Percentiles rank a stretch among this genome's conserved stretches.
Evolutionary conservation across 768 basidiomycete genomes (phyloP).

Genomic region (Trametes coccinea): DNA sequence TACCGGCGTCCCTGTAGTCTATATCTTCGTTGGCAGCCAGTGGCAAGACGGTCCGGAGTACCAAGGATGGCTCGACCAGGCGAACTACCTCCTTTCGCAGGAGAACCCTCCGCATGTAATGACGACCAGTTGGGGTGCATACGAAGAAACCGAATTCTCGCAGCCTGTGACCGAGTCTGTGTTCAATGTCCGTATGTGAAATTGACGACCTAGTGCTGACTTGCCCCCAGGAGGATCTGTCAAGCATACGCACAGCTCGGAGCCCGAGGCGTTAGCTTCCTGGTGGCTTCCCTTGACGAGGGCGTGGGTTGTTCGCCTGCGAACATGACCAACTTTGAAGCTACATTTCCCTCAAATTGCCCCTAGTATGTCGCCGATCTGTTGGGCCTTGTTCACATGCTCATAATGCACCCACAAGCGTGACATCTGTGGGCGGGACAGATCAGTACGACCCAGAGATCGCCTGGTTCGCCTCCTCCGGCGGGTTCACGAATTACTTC

Average conservation of each 20-base stretch:
- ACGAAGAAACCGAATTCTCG: conserved; percentile 40
- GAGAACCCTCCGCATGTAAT: conserved; percentile 30
- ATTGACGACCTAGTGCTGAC: conserved; percentile 43
- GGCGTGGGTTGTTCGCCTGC: conserved; percentile 34
- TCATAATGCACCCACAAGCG: conserved; percentile 13
- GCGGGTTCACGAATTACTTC: conserved; percentile 38
- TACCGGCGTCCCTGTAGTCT: conserved; percentile 56
- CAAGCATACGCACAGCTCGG: conserved; percentile 36
- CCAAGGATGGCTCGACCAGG: conserved; percentile 42
- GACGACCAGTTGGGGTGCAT: conserved; percentile 41
- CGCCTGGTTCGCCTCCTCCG: conserved; percentile 32
- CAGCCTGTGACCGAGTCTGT: conserved; percentile 15
- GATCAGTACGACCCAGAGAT: conserved; percentile 34
- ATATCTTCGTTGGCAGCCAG: conserved; percentile 44
- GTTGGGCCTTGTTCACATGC: neutral
- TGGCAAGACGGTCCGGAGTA: conserved; percentile 18
- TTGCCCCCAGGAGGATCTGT: conserved; percentile 35
- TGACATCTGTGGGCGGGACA: conserved; percentile 38
- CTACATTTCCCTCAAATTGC: conserved; percentile 37
- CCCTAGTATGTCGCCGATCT: conserved; percentile 29
- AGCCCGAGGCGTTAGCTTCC: conserved; percentile 34
- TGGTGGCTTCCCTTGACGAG: conserved; percentile 39
- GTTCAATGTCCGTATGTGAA: conserved; percentile 50
- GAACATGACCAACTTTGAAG: conserved; percentile 33
- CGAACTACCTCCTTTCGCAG: conserved; percentile 36